A percentile compares a stretch with the other conserved stretches of the same genome.
These are phyloP conservation scores for Cryptococcus amylolentus DNA, from an alignment of 1,284 basidiomycete genomes.

Conservation along the genomic window DNA sequence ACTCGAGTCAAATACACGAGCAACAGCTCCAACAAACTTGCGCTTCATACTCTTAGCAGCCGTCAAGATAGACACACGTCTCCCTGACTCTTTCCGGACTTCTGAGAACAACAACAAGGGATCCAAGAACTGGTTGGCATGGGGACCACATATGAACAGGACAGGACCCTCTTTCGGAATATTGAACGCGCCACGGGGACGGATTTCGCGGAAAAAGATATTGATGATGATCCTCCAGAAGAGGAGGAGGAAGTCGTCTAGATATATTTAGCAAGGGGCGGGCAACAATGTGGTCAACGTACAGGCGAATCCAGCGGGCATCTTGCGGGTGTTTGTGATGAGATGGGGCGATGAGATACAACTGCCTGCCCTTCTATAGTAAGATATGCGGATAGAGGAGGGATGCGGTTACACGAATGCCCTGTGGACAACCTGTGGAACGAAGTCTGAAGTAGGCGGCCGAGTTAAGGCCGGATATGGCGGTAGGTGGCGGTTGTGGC, in stretches of 20 bases:
- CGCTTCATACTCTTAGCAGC: constrained; percentile 67
- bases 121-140: constrained; percentile 97
- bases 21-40: constrained; percentile 69
- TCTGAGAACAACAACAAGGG: constrained; percentile 85
- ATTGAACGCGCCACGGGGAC: constrained; percentile 91
- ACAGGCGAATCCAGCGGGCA: constrained; percentile 40
- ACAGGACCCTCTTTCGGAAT: constrained; percentile 89
- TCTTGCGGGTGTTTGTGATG: constrained; percentile 10
- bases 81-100: constrained; percentile 76
- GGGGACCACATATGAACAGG: constrained; percentile 95
- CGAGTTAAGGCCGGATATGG: too few relatives aligned
- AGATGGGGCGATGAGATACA: too few relatives aligned
- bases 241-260: constrained; percentile 46
- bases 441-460: too few relatives aligned
- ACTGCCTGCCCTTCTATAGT: too few relatives aligned
- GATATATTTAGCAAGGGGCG: constrained; percentile 4
- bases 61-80: constrained; percentile 82
- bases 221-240: constrained; percentile 76
- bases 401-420: too few relatives aligned
- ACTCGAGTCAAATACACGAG: constrained; percentile 87
- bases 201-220: constrained; percentile 96
- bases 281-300: constrained; percentile 9
- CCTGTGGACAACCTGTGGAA: too few relatives aligned
- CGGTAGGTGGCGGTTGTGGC: too few relatives aligned
- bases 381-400: too few relatives aligned